Evolutionary conservation across 805 yeast genomes (phyloP).

Genomic region (Suhomyces emberorum): DNA sequence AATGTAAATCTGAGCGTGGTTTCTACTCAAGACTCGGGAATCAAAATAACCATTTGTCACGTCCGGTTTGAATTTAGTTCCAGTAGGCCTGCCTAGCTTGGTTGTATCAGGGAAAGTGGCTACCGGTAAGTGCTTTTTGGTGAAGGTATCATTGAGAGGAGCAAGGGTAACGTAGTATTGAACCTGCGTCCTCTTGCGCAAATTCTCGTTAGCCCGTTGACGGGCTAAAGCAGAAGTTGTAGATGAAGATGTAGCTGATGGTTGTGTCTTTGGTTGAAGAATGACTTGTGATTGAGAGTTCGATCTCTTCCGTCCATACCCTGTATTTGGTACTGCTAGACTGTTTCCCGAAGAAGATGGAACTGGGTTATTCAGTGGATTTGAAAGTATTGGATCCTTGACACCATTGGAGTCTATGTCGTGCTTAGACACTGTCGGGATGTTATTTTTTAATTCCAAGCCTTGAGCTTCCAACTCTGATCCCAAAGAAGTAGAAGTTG

Average conservation of each 20-base stretch:
- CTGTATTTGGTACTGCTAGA: too few relatives aligned
- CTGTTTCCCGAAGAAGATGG: too few relatives aligned
- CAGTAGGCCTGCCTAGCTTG: constrained; percentile 87
- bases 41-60: constrained; percentile 90
- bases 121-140: constrained; percentile 70
- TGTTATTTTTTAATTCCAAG: too few relatives aligned
- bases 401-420: too few relatives aligned
- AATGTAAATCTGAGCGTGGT: constrained; percentile 87
- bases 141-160: constrained; percentile 80
- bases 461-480: too few relatives aligned
- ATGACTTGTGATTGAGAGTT: constrained; percentile 43
- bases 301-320: constrained; percentile 29
- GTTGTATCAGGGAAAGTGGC: constrained; percentile 81
- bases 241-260: constrained; percentile 8
- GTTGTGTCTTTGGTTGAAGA: constrained; percentile 18
- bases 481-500: neutral
- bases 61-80: constrained; percentile 54
- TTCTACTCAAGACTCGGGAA: constrained; percentile 86
- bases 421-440: too few relatives aligned
- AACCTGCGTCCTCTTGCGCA: constrained; percentile 22
- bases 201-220: constrained; percentile 13
- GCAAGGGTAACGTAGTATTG: constrained; percentile 65
- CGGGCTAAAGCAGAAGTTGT: constrained; percentile 6
- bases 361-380: too few relatives aligned
- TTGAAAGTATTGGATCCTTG: too few relatives aligned